Evolutionary conservation across 2,329 filamentous ascomycete species (phyloP).

Genomic region (Ophiostoma ulmi): DNA sequence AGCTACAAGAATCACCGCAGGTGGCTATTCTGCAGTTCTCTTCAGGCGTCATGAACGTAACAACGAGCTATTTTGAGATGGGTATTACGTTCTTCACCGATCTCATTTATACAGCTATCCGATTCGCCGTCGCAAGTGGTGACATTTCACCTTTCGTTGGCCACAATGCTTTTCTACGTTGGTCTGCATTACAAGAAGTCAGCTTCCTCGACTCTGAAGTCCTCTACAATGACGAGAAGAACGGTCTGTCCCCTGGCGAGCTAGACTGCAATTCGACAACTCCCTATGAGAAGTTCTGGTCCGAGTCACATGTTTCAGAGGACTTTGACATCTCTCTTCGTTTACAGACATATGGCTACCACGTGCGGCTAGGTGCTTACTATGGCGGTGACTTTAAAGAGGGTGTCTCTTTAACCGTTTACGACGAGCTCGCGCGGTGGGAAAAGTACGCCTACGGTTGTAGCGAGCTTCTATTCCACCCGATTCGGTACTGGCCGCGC

Average conservation of each 20-base stretch:
- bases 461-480: conserved; percentile 76
- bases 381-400: conserved; percentile 72
- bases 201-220: conserved; percentile 62
- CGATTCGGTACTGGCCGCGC: conserved; percentile 65
- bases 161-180: conserved; percentile 70
- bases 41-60: conserved; percentile 74
- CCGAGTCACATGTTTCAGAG: conserved; percentile 71
- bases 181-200: conserved; percentile 69
- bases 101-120: conserved; percentile 70
- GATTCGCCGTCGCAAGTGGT: conserved; percentile 68
- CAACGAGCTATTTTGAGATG: conserved; percentile 66
- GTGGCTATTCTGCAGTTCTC: conserved; percentile 75
- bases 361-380: conserved; percentile 67
- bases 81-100: conserved; percentile 69
- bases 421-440: conserved; percentile 79
- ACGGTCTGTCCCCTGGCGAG: background rate
- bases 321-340: conserved; percentile 79
- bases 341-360: conserved; percentile 66
- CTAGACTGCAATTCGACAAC: conserved; percentile 45
- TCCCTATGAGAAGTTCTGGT: conserved; percentile 78
- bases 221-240: background rate
- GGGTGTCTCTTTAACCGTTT: conserved; percentile 76
- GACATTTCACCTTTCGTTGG: conserved; percentile 75
- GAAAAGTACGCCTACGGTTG: conserved; percentile 84
- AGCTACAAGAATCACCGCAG: conserved; percentile 74